Conservation (phyloP, 805 yeast genomes). For the Metschnikowia santaceciliae region DNA sequence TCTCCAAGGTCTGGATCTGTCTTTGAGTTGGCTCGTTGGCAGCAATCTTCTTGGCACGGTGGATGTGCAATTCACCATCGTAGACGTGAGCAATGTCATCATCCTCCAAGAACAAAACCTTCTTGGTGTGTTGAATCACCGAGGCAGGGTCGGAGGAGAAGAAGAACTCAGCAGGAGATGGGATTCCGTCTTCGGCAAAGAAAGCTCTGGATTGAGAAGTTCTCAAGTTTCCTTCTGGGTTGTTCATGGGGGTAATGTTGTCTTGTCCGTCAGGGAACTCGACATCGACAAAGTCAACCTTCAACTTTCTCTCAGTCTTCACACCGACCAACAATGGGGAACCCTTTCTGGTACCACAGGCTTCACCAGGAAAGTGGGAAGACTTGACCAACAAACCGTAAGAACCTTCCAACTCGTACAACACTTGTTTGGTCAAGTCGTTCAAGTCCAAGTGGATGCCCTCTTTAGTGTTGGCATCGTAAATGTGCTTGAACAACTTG, state of each 20-base stretch:
- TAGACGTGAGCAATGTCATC: constrained; percentile 98
- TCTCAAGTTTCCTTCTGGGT: constrained; percentile 58
- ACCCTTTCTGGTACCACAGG: constrained; percentile 96
- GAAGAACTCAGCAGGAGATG: constrained; percentile 93
- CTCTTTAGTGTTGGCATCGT: constrained; percentile 68
- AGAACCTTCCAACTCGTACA: constrained; percentile 93
- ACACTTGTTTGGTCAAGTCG: constrained; percentile 86
- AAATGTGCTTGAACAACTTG: constrained; percentile 85
- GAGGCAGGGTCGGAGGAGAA: constrained; percentile 97
- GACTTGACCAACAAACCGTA: constrained; percentile 94
- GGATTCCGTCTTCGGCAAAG: constrained; percentile 86
- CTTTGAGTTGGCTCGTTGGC: constrained; percentile 90
- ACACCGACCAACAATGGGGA: constrained; percentile 97
- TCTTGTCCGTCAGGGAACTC: constrained; percentile 77
- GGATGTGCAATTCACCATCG: constrained; percentile 97
- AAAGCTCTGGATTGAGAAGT: constrained; percentile 96
- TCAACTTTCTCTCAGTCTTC: constrained; percentile 89
- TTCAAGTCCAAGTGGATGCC: constrained; percentile 83
- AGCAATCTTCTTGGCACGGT: constrained; percentile 79
- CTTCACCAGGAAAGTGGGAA: constrained; percentile 89
- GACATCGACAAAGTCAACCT: constrained; percentile 97
- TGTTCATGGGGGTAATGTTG: constrained; percentile 43
- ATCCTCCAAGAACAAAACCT: constrained; percentile 93
- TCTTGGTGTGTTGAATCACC: constrained; percentile 93
- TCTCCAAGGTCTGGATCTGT: constrained; percentile 92